Base-by-base conservation (phyloP, 106 monocot species). In the Triglochin maritima region DNA sequence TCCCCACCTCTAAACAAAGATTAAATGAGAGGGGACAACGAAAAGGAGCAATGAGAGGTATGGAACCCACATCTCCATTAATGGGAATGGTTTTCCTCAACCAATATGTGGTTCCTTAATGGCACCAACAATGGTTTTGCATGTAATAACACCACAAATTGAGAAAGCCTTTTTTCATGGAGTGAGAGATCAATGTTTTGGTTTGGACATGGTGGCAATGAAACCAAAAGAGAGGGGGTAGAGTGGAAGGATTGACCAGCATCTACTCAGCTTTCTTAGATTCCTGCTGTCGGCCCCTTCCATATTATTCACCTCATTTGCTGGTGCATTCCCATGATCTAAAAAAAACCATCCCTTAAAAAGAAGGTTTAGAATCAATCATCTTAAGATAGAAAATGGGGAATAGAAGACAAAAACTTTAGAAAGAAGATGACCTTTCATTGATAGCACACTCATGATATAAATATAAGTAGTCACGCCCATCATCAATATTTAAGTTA, bases 271-370 rank as follows among this genome's bases (percentile, higher is more conserved):
- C 68, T 59, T 59, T 49, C 50, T 65, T 62, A 78, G 82, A 82
- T 82, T 82, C 82, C 70, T 7, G 9, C 55, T 82, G 82, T 82
- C 78, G 64, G 75, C 81, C 54, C 44, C 77, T 71, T 64, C 72
- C 62, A 47, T 64, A 58, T 49, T 45, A 46, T 46, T 6, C 44
- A 47, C 64, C 15, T 44, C 63, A 63, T 66, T 59, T 57, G 67
- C 15, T 66, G 42, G 59, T 70, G 71, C 70, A 65, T 56, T 15
- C 10, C 42, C n/a, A 42, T 5, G 13, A 70, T 15, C n/a, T 4
- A 43, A 47, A 44, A n/a, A 54, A 11, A 65, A 7, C n/a, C 3
- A 5, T 16, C 9, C 49, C 50, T 41, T 4, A 69, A 41, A 9
- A 57, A 52, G n/a, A 17, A 69, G 29, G 3, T 52, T 3, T 17